These are phyloP conservation scores for Schizochytrium sp. DNA, from an alignment of 108 stramenopile genomes.

Conservation along the genomic window DNA sequence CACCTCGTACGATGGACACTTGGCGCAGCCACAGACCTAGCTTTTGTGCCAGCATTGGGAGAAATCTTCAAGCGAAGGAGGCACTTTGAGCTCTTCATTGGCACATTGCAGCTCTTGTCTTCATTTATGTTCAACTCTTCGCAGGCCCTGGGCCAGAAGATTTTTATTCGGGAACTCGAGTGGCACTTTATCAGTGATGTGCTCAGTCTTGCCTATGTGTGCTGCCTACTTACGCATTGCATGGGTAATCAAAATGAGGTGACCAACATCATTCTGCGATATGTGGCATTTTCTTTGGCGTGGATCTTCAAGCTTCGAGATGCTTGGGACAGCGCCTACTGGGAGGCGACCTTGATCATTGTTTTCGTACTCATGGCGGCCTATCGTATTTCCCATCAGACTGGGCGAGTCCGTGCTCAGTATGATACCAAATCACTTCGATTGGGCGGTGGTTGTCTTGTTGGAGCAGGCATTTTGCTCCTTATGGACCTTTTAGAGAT, in stretches of 20 bases:
- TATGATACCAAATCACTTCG: conserved; percentile 13
- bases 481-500: background rate
- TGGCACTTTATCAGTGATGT: conserved; percentile 57
- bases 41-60: conserved; percentile 26
- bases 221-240: conserved; percentile 47
- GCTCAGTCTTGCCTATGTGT: conserved; percentile 14
- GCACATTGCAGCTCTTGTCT: conserved; percentile 23
- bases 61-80: conserved; percentile 18
- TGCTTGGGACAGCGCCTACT: conserved; percentile 38
- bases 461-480: background rate
- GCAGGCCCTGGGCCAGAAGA: conserved; percentile 10
- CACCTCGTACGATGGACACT: background rate
- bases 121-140: conserved; percentile 22
- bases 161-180: conserved; percentile 33
- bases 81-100: conserved; percentile 60
- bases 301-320: conserved; percentile 55
- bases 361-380: background rate
- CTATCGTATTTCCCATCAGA: background rate
- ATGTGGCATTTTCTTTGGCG: conserved; percentile 45
- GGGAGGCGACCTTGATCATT: conserved; percentile 5
- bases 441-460: conserved; percentile 12
- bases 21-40: conserved; percentile 40
- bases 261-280: conserved; percentile 23
- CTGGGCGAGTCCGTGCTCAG: background rate
- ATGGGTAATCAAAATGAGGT: conserved; percentile 32